Base-by-base conservation (phyloP, 306 rosid genomes). In the Crataegus laevigata region DNA sequence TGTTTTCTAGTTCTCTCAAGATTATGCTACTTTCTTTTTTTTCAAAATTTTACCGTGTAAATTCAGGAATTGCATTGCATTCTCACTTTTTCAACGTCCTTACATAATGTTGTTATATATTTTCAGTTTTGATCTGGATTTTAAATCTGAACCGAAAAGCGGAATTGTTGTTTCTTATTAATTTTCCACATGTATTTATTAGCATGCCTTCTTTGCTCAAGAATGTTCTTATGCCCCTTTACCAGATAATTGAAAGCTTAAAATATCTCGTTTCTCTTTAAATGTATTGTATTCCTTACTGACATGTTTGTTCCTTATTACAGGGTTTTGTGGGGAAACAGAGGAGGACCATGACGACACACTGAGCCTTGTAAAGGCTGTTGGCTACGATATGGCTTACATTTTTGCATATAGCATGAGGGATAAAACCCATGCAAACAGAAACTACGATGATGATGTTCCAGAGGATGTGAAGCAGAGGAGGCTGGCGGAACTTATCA, bases 321-420 rank as follows among this genome's bases (percentile, higher is more conserved):
- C 84, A 94, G 99, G 99, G 18, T 94, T 94, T 80, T 94, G 97
- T 68, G 96, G 94, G 74, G 99, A 94, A 82, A 90, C 96, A 21
- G 99, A 94, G 81, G 91, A 89, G 82, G 97, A 94, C 43, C 93
- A 94, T 79, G 80, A 67, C 14, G 96, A 89, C 77, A 94, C 99
- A 1, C 47, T 94, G 75, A 85, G 83, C 81, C 91, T 94, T 1
- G 60, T 94, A 60, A 92, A 83, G 61, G 86, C 88, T 58, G 96
- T 94, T 75, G 89, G 87, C 74, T 94, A 87, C 69, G 99, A 94
- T 76, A 92, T 94, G 99, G 97, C 97, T 66, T 94, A 81, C 90
- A 89, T 92, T 97, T 94, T 94, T 85, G 97, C 99, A 25, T 92
- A 94, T 78, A 94, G 99, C 89, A 94, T 92, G 99, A 94, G 97